Conservation (phyloP, 768 basidiomycete species). For the Lactarius psammicola region DNA sequence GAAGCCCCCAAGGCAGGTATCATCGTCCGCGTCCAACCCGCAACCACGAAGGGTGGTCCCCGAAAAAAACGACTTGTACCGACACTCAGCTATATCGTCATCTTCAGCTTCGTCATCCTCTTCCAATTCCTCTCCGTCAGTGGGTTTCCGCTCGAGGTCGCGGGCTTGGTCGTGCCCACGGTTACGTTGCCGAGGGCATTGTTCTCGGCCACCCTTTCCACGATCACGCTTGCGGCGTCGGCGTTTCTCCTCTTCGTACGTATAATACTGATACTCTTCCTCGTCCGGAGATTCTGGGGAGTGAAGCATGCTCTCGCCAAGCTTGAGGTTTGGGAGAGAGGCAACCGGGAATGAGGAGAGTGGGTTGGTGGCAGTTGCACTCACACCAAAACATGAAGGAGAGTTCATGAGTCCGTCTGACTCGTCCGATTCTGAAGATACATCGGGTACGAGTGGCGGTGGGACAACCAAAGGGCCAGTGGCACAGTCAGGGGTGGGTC, state of each 20-base stretch:
- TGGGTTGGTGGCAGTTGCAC: slow-evolving; percentile 29
- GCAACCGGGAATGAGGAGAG: slow-evolving; percentile 26
- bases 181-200: slow-evolving; percentile 15
- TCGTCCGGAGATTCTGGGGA: slow-evolving; percentile 18
- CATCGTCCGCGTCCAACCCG: slow-evolving; percentile 25
- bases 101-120: slow-evolving; percentile 27
- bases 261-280: slow-evolving; percentile 20
- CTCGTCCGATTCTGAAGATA: slow-evolving; percentile 64
- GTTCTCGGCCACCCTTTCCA: slow-evolving; percentile 27
- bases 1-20: slow-evolving; percentile 30
- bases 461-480: slow-evolving; percentile 28
- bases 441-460: slow-evolving; percentile 58
- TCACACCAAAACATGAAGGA: slow-evolving; percentile 27
- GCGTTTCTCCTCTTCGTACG: slow-evolving; percentile 29
- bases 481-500: slow-evolving; percentile 21
- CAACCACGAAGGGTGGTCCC: slow-evolving; percentile 23
- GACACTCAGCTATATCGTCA: slow-evolving; percentile 17
- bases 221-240: slow-evolving; percentile 28
- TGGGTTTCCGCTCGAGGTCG: slow-evolving; percentile 14
- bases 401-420: slow-evolving; percentile 51
- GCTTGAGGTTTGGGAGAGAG: slow-evolving; percentile 20
- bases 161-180: slow-evolving; percentile 10
- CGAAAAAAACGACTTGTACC: slow-evolving; percentile 24
- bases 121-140: slow-evolving; percentile 22
- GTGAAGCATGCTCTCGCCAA: slow-evolving; percentile 12